Evolutionary conservation across 106 monocot genomes (phyloP).

Genomic region (Dendrobium catenatum): DNA sequence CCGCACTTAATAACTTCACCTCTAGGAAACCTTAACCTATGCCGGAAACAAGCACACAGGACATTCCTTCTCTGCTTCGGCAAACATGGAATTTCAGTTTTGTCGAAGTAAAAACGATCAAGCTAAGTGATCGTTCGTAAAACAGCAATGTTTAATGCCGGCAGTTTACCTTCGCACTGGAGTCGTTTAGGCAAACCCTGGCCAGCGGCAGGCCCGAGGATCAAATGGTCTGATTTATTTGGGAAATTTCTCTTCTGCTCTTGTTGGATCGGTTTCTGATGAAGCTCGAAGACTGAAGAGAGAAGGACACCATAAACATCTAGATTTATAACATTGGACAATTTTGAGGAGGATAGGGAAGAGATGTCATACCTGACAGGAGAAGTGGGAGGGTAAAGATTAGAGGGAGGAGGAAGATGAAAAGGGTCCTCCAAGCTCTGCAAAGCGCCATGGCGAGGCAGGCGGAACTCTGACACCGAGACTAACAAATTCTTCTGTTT

Average conservation of each 20-base stretch:
- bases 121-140: neutral
- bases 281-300: conserved; percentile 51
- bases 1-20: neutral
- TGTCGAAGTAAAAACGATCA: neutral
- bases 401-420: conserved; percentile 34
- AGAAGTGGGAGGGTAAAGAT: conserved; percentile 50
- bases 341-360: neutral
- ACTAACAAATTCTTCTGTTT: too few relatives aligned
- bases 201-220: conserved; percentile 76
- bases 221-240: conserved; percentile 49
- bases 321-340: neutral
- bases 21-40: neutral
- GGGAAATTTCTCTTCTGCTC: conserved; percentile 10
- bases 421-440: conserved; percentile 29
- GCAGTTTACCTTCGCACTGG: conserved; percentile 62
- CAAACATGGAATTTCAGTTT: neutral
- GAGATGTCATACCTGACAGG: conserved; percentile 28
- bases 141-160: neutral
- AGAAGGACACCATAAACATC: neutral
- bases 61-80: neutral
- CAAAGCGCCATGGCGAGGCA: conserved; percentile 19
- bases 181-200: conserved; percentile 75
- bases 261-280: conserved; percentile 14
- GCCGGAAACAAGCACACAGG: neutral
- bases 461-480: neutral